A percentile compares a stretch with the other conserved stretches of the same genome.
These are phyloP conservation scores for Xylaria castorea DNA, from an alignment of 495 filamentous ascomycete genomes.

Conservation along the genomic window DNA sequence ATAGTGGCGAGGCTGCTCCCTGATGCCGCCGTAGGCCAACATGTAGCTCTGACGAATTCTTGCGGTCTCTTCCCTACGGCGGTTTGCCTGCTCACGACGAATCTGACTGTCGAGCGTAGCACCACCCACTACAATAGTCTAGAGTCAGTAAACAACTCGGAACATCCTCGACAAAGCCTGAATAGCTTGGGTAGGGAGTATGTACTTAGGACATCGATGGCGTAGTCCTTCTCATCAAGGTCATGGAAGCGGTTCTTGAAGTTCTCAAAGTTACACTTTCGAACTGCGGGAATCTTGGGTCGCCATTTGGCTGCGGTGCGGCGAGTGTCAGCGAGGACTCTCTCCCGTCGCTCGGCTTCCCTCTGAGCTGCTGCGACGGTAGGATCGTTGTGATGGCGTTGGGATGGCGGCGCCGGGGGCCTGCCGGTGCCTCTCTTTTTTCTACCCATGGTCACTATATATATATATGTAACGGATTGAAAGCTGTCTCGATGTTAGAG, in stretches of 20 bases:
- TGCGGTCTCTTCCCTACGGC: constrained; percentile 40
- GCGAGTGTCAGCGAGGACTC: constrained; percentile 38
- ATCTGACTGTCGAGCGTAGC: constrained; percentile 42
- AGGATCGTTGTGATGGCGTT: constrained; percentile 19
- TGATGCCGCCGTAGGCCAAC: constrained; percentile 25
- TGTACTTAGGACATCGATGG: constrained; percentile 41
- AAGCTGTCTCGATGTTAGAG: neutral
- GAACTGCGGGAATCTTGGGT: constrained; percentile 44
- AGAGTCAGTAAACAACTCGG: neutral
- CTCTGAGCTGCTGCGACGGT: constrained; percentile 30
- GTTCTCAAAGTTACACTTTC: constrained; percentile 44
- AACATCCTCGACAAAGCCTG: neutral
- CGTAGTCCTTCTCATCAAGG: constrained; percentile 40
- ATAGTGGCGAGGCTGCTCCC: constrained; percentile 23
- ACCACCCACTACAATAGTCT: constrained; percentile 29
- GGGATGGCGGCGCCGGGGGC: neutral
- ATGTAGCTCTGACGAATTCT: constrained; percentile 39
- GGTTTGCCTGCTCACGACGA: constrained; percentile 37
- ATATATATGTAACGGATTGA: neutral
- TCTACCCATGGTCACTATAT: constrained; percentile 30
- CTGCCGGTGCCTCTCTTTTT: constrained; percentile 16
- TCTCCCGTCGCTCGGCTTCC: constrained; percentile 39
- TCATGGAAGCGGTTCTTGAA: constrained; percentile 49
- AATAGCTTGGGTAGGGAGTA: neutral
- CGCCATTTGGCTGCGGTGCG: constrained; percentile 42